Evolutionary conservation across 139 green algal genomes (phyloP).

Genomic region (Micromonas pusilla): DNA sequence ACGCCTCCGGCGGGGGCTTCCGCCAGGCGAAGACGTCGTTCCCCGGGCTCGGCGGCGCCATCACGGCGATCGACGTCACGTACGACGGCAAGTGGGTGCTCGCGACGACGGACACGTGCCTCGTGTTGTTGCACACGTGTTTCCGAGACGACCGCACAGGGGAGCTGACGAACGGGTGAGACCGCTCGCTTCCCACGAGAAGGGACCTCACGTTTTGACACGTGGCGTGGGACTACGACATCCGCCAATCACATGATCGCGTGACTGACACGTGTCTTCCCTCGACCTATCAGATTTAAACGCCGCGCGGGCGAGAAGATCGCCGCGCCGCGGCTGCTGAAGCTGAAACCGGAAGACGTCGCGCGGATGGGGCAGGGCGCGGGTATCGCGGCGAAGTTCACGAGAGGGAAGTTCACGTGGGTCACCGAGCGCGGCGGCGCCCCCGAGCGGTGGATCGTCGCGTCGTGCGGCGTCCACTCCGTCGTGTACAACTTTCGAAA

Average conservation of each 20-base stretch:
- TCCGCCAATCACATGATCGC: no score
- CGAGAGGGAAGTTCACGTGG: constrained; percentile 71
- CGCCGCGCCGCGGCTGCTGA: constrained; percentile 70
- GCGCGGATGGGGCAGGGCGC: neutral
- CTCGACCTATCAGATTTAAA: no score
- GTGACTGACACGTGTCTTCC: no score
- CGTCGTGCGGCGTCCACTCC: neutral
- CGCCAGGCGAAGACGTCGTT: constrained; percentile 76
- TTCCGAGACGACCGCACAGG: constrained; percentile 61
- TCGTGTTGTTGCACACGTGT: constrained; percentile 85
- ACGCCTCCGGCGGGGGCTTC: constrained; percentile 67
- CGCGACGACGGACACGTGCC: constrained; percentile 85
- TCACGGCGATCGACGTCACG: constrained; percentile 86
- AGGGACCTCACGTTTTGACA: no score
- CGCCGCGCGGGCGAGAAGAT: constrained; percentile 26
- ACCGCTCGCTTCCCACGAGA: no score
- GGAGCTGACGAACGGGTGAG: constrained; percentile 58
- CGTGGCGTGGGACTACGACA: no score
- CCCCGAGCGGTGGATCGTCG: constrained; percentile 64
- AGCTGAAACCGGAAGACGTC: constrained; percentile 70
- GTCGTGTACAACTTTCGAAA: neutral
- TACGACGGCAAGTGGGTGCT: constrained; percentile 73
- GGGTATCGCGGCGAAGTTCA: constrained; percentile 34
- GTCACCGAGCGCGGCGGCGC: constrained; percentile 71
- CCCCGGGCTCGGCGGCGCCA: constrained; percentile 74